Conservation (phyloP, 129 eudicot genomes). For the Scalesia atractyloides region DNA sequence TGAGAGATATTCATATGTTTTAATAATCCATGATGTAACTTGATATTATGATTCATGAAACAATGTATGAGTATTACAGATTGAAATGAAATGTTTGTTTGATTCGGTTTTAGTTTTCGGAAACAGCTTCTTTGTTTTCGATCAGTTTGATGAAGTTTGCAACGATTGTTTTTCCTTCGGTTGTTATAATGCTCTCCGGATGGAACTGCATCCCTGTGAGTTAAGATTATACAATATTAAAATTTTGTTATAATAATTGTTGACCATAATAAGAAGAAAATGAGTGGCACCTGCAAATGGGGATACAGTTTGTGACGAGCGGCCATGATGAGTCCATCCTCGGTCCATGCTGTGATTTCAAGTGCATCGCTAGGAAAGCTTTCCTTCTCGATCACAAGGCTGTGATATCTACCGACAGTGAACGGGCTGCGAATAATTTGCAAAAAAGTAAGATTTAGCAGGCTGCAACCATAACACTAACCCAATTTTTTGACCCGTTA, state of each 20-base stretch:
- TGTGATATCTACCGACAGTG: slow-evolving; percentile 89
- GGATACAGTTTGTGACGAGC: slow-evolving; percentile 80
- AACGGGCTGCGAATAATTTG: slow-evolving; percentile 59
- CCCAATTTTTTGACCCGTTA: not conserved
- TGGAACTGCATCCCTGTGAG: slow-evolving; percentile 93
- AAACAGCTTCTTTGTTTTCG: slow-evolving; percentile 56
- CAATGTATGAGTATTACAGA: slow-evolving; percentile 8
- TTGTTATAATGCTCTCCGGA: slow-evolving; percentile 91
- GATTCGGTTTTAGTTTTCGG: slow-evolving; percentile 30
- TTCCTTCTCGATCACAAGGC: slow-evolving; percentile 87
- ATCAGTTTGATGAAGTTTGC: slow-evolving; percentile 67
- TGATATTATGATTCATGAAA: slow-evolving; percentile 21
- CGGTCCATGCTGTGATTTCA: slow-evolving; percentile 98
- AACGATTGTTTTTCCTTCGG: slow-evolving; percentile 71
- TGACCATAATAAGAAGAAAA: no score
- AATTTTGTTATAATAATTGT: not conserved
- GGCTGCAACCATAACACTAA: not conserved
- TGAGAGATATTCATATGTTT: slow-evolving; percentile 27
- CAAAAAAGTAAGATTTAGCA: not conserved
- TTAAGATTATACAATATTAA: not conserved
- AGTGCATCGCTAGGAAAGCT: slow-evolving; percentile 78
- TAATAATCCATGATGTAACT: not conserved
- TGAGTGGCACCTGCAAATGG: slow-evolving; percentile 64
- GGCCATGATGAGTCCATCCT: slow-evolving; percentile 90
- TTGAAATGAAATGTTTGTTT: slow-evolving; percentile 13